Conservation (phyloP, 306 rosid species). For the Cicer pinnatifidum region DNA sequence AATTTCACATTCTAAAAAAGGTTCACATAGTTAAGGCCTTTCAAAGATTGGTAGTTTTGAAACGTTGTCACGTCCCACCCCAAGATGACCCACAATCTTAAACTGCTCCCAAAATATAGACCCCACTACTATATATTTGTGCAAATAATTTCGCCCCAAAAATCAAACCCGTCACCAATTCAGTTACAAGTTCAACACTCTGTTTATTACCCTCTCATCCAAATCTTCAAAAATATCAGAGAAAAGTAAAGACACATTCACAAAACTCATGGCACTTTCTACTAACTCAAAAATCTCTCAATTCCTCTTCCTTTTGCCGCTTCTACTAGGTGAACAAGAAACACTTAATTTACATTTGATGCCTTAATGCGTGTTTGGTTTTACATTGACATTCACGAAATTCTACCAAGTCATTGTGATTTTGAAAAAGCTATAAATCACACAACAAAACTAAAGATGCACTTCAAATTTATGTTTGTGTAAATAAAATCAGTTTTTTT, state of each 20-base stretch:
- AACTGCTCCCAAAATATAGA: slow-evolving; percentile 50
- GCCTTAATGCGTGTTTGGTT: neutral
- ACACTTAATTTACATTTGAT: neutral
- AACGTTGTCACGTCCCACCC: slow-evolving; percentile 35
- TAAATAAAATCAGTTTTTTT: neutral
- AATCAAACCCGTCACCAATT: neutral
- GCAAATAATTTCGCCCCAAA: neutral
- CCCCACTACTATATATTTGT: neutral
- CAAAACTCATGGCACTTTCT: slow-evolving; percentile 44
- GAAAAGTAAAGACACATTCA: neutral
- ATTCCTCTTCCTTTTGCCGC: slow-evolving; percentile 38
- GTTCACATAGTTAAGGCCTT: slow-evolving; percentile 9
- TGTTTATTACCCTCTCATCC: neutral
- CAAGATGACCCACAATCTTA: slow-evolving; percentile 48
- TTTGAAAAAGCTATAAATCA: too few relatives aligned
- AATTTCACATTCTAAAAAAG: neutral
- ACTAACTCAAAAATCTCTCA: slow-evolving; percentile 29
- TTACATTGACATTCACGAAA: too few relatives aligned
- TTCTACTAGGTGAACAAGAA: slow-evolving; percentile 49
- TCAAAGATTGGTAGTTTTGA: slow-evolving; percentile 26
- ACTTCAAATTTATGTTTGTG: too few relatives aligned
- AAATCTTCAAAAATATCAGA: neutral
- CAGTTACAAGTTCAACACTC: slow-evolving; percentile 1
- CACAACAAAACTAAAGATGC: too few relatives aligned
- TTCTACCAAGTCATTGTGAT: too few relatives aligned